Base-by-base conservation (phyloP, 345 rosid genomes). In the Tarenaya hassleriana region DNA sequence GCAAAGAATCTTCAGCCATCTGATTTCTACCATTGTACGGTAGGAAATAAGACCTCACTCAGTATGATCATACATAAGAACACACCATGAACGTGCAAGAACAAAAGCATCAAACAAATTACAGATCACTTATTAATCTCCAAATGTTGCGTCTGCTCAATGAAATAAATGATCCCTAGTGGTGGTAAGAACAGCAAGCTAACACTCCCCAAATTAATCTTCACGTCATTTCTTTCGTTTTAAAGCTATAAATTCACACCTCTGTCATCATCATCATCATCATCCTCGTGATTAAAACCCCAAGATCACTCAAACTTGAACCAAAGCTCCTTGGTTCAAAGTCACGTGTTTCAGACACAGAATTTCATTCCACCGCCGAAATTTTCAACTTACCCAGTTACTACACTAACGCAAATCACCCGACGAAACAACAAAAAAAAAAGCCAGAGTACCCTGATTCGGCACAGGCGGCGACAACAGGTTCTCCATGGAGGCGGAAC, bases 391-490 rank as follows among this genome's bases (percentile, higher is more conserved):
- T 37, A 32, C 46, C 19, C 7, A 45, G 8, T 16, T 53, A 35
- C 37, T 13, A 10, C 13, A 16, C 51, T 60, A 27, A 61, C 17
- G 8, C 11, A 5, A 24, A 24, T 24, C 29, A 24, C 6, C 14
- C 12, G n/a, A 44, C 50, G 32, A 38, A 11, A 35, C 34, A 34
- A 62, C 41, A 52, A 39, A 16, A 27, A 4, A 50, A 40, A 39
- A 10, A 33, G 33, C 9, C 6, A 18, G 0, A 50, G 14, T 63
- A 82, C 95, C 94, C 95, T 19, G 94, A 69, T 20, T 81, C 72
- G 41, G 67, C 80, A 55, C 94, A 86, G 48, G 95, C 95, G 32
- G 91, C 75, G 21, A 84, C 95, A 40, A 90, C 87, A 16, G 95
- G 77, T 20, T 82, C 85, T 1, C 97, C 94, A 35, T 62, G 68